Percentiles rank a stretch among this genome's conserved stretches.
Evolutionary conservation across 139 green algal genomes (phyloP).

Genomic region (Chlorella sp.): DNA sequence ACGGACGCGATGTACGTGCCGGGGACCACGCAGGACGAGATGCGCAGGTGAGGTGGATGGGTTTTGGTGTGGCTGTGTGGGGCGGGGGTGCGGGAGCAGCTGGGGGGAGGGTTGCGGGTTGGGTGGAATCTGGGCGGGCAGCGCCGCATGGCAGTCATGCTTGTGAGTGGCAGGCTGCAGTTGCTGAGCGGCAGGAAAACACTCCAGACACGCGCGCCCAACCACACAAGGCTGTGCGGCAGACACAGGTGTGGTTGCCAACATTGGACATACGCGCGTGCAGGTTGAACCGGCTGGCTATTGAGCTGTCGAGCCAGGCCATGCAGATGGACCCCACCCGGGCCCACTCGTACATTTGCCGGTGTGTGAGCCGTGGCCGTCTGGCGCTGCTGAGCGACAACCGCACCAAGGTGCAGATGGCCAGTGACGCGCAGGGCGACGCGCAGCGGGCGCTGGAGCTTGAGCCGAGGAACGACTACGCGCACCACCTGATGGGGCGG

Average conservation of each 20-base stretch:
- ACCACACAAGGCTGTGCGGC: no score
- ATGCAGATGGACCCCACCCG: slow-evolving; percentile 27
- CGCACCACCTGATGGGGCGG: slow-evolving; percentile 73
- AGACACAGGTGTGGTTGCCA: not conserved
- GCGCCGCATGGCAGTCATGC: no score
- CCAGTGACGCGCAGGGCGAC: slow-evolving; percentile 46
- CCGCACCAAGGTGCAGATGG: slow-evolving; percentile 56
- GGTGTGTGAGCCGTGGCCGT: slow-evolving; percentile 57
- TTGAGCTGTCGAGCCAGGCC: slow-evolving; percentile 45
- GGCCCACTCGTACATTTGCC: slow-evolving; percentile 22
- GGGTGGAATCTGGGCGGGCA: no score
- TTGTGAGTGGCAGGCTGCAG: no score
- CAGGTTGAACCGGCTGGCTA: not conserved
- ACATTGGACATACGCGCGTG: not conserved
- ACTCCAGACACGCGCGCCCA: no score
- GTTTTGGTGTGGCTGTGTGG: not conserved
- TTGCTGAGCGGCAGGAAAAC: no score
- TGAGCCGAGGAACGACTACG: slow-evolving; percentile 58
- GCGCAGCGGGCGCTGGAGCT: slow-evolving; percentile 36
- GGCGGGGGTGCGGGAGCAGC: no score
- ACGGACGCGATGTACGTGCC: slow-evolving; percentile 5
- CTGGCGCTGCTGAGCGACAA: slow-evolving; percentile 69
- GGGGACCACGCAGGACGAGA: not conserved
- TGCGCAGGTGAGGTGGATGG: not conserved
- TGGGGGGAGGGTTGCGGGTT: no score